Conservation (phyloP, 2,329 filamentous ascomycete species). For the Sarocladium strictum region DNA sequence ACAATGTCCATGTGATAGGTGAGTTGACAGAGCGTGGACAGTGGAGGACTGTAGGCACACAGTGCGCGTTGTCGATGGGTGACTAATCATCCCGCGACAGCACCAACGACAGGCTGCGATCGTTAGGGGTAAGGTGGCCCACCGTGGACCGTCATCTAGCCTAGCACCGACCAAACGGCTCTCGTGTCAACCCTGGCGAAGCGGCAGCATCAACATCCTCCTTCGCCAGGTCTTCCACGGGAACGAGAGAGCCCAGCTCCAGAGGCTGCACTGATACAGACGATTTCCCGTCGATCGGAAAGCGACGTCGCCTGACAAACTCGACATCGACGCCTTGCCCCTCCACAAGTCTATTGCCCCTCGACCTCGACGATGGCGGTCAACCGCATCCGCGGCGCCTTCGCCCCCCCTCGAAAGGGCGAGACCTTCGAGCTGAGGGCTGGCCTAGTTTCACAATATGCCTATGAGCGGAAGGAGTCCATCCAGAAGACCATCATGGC, state of each 20-base stretch:
- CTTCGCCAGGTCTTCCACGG: constrained; percentile 1
- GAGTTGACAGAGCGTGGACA: not conserved
- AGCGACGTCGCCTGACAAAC: not conserved
- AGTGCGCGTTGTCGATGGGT: not conserved
- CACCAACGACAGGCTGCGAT: not conserved
- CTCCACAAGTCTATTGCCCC: constrained; percentile 17
- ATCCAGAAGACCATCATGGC: constrained; percentile 99
- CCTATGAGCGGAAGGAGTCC: constrained; percentile 96
- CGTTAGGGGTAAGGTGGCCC: constrained; percentile 6
- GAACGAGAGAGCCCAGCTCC: not conserved
- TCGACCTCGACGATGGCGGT: constrained; percentile 51
- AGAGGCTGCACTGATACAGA: not conserved
- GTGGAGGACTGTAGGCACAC: not conserved
- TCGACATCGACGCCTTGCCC: not conserved
- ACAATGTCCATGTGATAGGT: not conserved
- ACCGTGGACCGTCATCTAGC: constrained; percentile 3
- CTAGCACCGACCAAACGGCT: constrained; percentile 3
- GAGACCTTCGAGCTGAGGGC: constrained; percentile 97
- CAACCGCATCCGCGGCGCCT: constrained; percentile 91
- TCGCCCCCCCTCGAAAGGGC: constrained; percentile 88
- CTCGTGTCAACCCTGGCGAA: constrained; percentile 6
- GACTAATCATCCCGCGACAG: not conserved
- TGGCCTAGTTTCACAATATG: constrained; percentile 96
- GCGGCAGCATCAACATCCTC: not conserved
- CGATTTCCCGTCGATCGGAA: not conserved